Evolutionary conservation across 2,329 filamentous ascomycete genomes (phyloP), one percentile per base, ranked within the genome.

Genomic region (Fusarium sp.): DNA sequence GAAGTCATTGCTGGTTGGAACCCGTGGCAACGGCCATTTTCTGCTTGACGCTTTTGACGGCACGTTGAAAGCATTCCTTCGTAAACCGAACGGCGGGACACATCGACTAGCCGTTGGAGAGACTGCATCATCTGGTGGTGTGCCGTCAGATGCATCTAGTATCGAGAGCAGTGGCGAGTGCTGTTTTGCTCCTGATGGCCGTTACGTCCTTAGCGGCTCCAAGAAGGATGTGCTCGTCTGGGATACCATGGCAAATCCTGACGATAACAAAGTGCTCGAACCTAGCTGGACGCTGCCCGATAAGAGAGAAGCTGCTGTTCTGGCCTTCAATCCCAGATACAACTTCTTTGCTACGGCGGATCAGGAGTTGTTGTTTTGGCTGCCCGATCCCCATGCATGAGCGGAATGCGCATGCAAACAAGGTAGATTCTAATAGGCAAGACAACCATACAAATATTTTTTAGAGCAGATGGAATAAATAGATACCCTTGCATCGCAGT

Each of bases 41-140:
- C 79, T 99, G 3, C 80, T 99, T n/a, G 95, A 99, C 73, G 91
- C 94, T 1, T 98, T 97, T 72, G 88, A 92, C 37, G 95, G 94
- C 35, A 83, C 82, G 7, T 76, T 98, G 19, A 91, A 89, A 70
- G 88, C 91, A 9, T 93, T 90, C 72, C 81, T 93, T 53, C 85
- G 70, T 72, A 87, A 79, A 75, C 85, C 76, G 63, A 82, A 76
- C 74, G 87, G 78, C 56, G 80, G 82, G 8, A 80, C 82, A 4
- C 77, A 78, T 13, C 78, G 85, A 10, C 72, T 83, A 2, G 84
- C 82, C 3, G 78, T 80, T 0, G 86, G 85, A 7, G 85, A 88
- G 65, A 73, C 75, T 3, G 69, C 71, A 2, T 67, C 73, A 15
- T 66, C 69, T 45, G 77, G 75, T 35, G 75, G 72, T 11, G 57